These are phyloP conservation scores for Ogataea pilisensis DNA, from an alignment of 805 yeast genomes.

Conservation along the genomic window DNA sequence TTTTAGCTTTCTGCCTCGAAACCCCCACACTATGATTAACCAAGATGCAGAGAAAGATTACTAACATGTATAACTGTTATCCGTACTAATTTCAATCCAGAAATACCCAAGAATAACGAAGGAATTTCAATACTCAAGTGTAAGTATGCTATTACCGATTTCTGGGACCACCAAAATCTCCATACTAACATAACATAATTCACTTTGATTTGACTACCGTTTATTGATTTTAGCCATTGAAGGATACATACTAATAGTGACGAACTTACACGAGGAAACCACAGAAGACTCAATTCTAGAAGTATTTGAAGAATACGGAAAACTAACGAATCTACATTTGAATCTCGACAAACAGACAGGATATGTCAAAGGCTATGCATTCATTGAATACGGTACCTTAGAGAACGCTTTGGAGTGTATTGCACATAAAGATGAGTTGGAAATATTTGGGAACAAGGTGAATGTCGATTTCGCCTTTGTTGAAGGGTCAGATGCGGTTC, in stretches of 20 bases:
- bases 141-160: too few species aligned
- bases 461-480: conserved; percentile 38
- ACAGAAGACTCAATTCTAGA: conserved; percentile 42
- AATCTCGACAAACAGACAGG: conserved; percentile 43
- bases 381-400: conserved; percentile 32
- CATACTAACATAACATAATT: too few species aligned
- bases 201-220: too few species aligned
- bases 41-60: too few species aligned
- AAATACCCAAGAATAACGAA: not conserved
- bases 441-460: conserved; percentile 31
- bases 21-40: not conserved
- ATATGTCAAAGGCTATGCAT: conserved; percentile 39
- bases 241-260: conserved; percentile 39
- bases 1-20: too few species aligned
- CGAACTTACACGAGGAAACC: conserved; percentile 41
- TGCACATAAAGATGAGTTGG: conserved; percentile 21
- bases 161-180: too few species aligned
- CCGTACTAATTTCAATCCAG: too few species aligned
- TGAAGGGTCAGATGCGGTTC: conserved; percentile 5
- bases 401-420: conserved; percentile 35
- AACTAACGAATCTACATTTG: conserved; percentile 34
- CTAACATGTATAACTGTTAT: too few species aligned
- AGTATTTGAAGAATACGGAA: conserved; percentile 38
- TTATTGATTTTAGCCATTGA: conserved; percentile 39
- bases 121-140: not conserved